phyloP scores from a whole-genome alignment of 768 basidiomycete species.

The Piloderma croceum region DNA sequence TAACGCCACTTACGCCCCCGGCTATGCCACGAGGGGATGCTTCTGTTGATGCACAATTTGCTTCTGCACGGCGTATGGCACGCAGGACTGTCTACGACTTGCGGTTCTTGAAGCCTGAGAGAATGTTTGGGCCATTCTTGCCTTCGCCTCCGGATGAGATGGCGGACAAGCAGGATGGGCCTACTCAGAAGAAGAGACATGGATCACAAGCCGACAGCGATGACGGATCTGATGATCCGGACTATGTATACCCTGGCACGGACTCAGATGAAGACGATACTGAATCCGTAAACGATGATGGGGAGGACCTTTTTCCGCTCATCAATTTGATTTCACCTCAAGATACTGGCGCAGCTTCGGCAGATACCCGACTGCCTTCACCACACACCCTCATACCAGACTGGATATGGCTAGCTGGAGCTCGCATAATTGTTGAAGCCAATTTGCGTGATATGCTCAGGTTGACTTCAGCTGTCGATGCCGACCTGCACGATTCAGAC shows the following conservation, averaged over 20 bases:
- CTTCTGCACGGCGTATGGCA: slow-evolving; percentile 25
- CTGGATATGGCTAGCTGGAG: slow-evolving; percentile 48
- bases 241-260: no score
- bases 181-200: slow-evolving; percentile 9
- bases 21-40: no score
- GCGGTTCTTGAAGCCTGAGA: slow-evolving; percentile 25
- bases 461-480: slow-evolving; percentile 15
- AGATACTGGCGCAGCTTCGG: slow-evolving; percentile 12
- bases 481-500: not conserved
- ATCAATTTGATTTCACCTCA: slow-evolving; percentile 1
- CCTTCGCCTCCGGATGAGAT: slow-evolving; percentile 11
- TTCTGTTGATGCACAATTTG: slow-evolving; percentile 7
- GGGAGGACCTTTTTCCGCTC: slow-evolving; percentile 5
- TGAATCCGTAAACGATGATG: slow-evolving; percentile 11
- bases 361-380: slow-evolving; percentile 12
- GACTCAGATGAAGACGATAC: slow-evolving; percentile 9
- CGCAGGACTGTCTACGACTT: slow-evolving; percentile 33
- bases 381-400: slow-evolving; percentile 37
- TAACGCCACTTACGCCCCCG: not conserved
- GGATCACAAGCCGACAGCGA: slow-evolving; percentile 2
- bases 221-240: no score
- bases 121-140: slow-evolving; percentile 34
- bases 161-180: slow-evolving; percentile 12
- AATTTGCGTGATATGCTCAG: slow-evolving; percentile 40
- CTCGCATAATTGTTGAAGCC: slow-evolving; percentile 44